phyloP scores from a whole-genome alignment of 768 basidiomycete genomes.

The Dioszegia hungarica region DNA sequence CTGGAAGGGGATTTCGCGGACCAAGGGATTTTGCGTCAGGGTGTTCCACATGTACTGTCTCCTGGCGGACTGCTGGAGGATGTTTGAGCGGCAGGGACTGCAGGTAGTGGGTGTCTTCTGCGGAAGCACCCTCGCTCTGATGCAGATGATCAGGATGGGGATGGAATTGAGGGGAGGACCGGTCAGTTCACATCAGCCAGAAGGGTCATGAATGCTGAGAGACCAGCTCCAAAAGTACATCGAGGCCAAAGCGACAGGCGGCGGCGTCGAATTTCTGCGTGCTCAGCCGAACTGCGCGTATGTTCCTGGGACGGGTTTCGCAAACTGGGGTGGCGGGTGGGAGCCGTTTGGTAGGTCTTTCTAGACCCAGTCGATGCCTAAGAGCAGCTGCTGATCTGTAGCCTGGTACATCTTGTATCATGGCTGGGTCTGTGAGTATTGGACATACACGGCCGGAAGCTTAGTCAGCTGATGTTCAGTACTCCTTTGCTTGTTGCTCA shows the following conservation, averaged over 20 bases:
- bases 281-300: slow-evolving; percentile 25
- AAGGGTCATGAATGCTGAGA: too few species aligned
- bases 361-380: not conserved
- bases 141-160: slow-evolving; percentile 15
- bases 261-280: not conserved
- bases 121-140: slow-evolving; percentile 14
- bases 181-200: too few species aligned
- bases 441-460: too few species aligned
- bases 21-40: slow-evolving; percentile 6
- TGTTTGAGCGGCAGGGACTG: slow-evolving; percentile 23
- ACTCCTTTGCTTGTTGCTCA: slow-evolving; percentile 26
- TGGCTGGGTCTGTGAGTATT: slow-evolving; percentile 15
- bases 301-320: slow-evolving; percentile 26
- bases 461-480: slow-evolving; percentile 9
- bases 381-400: slow-evolving; percentile 6
- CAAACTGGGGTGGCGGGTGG: slow-evolving; percentile 22
- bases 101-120: slow-evolving; percentile 27
- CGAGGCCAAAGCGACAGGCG: slow-evolving; percentile 7
- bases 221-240: slow-evolving; percentile 2
- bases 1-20: not conserved
- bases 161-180: slow-evolving; percentile 9
- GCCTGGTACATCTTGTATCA: slow-evolving; percentile 36
- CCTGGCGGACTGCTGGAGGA: slow-evolving; percentile 12
- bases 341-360: slow-evolving; percentile 26
- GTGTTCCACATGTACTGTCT: slow-evolving; percentile 25